phyloP scores from a whole-genome alignment of 495 filamentous ascomycete genomes.

The Pyrenopolyporus hunteri region DNA sequence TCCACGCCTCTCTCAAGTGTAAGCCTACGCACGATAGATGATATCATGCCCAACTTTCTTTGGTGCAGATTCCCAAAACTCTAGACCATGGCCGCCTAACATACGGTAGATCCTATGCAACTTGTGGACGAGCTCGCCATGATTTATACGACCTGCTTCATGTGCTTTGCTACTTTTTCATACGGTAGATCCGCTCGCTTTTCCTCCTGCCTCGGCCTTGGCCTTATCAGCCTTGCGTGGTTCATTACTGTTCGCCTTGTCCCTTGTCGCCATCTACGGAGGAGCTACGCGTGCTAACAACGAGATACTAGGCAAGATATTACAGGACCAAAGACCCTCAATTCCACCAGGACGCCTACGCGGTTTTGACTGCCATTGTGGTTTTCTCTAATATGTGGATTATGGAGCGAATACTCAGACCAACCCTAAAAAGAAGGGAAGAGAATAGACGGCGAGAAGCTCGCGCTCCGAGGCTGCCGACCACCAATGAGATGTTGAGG shows the following conservation, averaged over 20 bases:
- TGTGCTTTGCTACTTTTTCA: conserved; percentile 85
- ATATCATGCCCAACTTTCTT: conserved; percentile 7
- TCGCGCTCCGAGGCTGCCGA: conserved; percentile 54
- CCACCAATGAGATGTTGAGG: conserved; percentile 75
- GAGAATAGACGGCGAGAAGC: conserved; percentile 48
- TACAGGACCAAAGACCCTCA: conserved; percentile 89
- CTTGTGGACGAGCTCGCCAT: conserved; percentile 95
- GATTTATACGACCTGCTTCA: conserved; percentile 97
- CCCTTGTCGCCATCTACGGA: not conserved
- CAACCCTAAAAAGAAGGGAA: conserved; percentile 54
- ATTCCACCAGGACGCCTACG: conserved; percentile 92
- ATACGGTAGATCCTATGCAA: conserved; percentile 85
- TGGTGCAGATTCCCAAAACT: conserved; percentile 2
- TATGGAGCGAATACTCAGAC: conserved; percentile 83
- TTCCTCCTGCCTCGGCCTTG: conserved; percentile 62
- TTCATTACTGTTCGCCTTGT: conserved; percentile 71
- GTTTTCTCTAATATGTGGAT: conserved; percentile 84
- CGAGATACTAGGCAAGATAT: conserved; percentile 69
- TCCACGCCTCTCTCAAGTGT: conserved; percentile 86
- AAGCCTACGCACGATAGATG: conserved; percentile 38
- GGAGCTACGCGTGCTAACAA: conserved; percentile 27
- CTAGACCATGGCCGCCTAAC: conserved; percentile 27
- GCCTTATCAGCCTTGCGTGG: conserved; percentile 66
- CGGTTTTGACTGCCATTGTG: conserved; percentile 75
- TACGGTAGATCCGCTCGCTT: conserved; percentile 65